phyloP scores from a whole-genome alignment of 2,329 filamentous ascomycete species.

The Aspergillus sp. region DNA sequence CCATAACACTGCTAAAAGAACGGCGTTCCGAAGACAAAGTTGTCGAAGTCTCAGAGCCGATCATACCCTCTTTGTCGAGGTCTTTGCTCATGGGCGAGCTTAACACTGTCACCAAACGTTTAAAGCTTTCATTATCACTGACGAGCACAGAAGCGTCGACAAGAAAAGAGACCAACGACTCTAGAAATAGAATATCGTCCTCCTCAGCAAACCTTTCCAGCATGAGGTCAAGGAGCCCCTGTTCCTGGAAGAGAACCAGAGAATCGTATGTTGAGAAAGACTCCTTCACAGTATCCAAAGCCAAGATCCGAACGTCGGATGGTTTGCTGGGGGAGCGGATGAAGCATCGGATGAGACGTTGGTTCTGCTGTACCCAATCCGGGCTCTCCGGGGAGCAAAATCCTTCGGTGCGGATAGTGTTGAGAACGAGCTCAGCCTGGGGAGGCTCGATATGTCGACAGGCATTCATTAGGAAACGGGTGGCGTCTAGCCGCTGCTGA shows the following conservation, averaged over 20 bases:
- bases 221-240: slow-evolving; percentile 37
- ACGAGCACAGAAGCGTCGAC: slow-evolving; percentile 35
- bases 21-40: slow-evolving; percentile 32
- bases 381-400: slow-evolving; percentile 38
- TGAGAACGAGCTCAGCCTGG: slow-evolving; percentile 43
- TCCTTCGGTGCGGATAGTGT: slow-evolving; percentile 35
- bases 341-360: slow-evolving; percentile 40
- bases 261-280: slow-evolving; percentile 37
- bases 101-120: slow-evolving; percentile 35
- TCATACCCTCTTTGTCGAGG: slow-evolving; percentile 30
- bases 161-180: slow-evolving; percentile 43
- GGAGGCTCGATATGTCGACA: slow-evolving; percentile 40
- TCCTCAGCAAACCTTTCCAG: slow-evolving; percentile 40
- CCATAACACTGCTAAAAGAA: slow-evolving; percentile 33
- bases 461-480: slow-evolving; percentile 39
- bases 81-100: slow-evolving; percentile 41
- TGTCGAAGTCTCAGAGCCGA: slow-evolving; percentile 45
- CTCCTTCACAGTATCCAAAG: slow-evolving; percentile 44
- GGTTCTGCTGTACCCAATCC: slow-evolving; percentile 38
- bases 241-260: slow-evolving; percentile 33
- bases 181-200: slow-evolving; percentile 41
- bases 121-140: slow-evolving; percentile 36
- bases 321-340: slow-evolving; percentile 41
- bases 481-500: slow-evolving; percentile 39
- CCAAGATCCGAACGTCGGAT: slow-evolving; percentile 43